Evolutionary conservation across 352 stramenopile genomes (phyloP).

Genomic region (Phytopythium mirpurense): DNA sequence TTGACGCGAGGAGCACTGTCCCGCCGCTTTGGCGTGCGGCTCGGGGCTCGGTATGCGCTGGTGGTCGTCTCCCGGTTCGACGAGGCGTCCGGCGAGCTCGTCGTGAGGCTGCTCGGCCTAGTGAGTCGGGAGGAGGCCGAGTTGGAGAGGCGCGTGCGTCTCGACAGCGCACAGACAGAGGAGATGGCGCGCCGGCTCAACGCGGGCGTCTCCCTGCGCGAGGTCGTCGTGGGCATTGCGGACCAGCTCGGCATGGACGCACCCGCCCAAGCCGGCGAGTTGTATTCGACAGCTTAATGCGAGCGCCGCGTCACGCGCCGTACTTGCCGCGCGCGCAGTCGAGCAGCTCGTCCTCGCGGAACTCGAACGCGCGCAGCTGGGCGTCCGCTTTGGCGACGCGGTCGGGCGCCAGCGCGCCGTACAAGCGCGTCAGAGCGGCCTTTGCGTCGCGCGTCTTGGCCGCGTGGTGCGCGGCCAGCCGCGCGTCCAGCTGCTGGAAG

Average conservation of each 20-base stretch:
- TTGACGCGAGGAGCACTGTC: background rate
- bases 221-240: background rate
- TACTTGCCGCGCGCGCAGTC: slow-evolving; percentile 47
- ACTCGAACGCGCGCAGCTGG: slow-evolving; percentile 51
- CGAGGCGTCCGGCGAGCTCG: background rate
- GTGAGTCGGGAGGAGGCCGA: background rate
- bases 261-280: background rate
- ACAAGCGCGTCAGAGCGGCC: slow-evolving; percentile 31
- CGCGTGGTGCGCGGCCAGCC: slow-evolving; percentile 26
- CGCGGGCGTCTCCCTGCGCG: background rate
- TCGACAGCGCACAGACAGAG: background rate
- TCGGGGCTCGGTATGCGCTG: background rate
- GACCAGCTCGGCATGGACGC: background rate
- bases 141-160: background rate
- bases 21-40: background rate
- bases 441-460: slow-evolving; percentile 14
- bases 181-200: background rate
- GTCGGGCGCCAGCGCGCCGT: slow-evolving; percentile 42
- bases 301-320: slow-evolving; percentile 3
- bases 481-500: slow-evolving; percentile 20
- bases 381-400: slow-evolving; percentile 38
- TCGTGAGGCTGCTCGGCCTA: background rate
- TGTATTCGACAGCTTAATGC: background rate
- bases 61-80: background rate
- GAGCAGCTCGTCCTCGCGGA: slow-evolving; percentile 35